phyloP scores from a whole-genome alignment of 2,329 filamentous ascomycete genomes.

The Colletotrichum melonis region DNA sequence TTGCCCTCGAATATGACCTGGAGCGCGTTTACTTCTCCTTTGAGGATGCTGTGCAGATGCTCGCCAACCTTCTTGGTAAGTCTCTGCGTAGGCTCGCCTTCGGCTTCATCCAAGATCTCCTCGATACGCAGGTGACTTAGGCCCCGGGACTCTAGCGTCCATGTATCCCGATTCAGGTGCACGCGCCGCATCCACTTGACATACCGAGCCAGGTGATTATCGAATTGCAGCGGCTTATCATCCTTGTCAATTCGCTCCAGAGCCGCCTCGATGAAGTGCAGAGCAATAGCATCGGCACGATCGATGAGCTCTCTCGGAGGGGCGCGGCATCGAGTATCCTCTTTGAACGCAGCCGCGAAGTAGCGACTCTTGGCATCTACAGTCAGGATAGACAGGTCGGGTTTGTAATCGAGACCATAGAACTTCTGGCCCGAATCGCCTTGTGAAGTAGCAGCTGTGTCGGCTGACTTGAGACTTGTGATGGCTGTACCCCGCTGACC shows the following conservation, averaged over 20 bases:
- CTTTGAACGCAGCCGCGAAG: neutral
- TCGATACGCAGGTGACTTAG: neutral
- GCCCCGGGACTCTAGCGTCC: neutral
- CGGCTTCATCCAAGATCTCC: neutral
- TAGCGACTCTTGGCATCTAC: neutral
- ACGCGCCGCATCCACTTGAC: slow-evolving; percentile 13
- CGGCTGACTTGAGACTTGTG: neutral
- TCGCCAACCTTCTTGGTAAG: slow-evolving; percentile 14
- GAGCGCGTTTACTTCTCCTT: neutral
- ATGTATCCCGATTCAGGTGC: neutral
- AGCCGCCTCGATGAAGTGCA: slow-evolving; percentile 12
- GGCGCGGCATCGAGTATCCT: neutral
- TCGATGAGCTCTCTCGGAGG: neutral
- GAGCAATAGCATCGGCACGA: slow-evolving; percentile 3
- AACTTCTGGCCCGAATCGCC: neutral
- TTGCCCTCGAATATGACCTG: slow-evolving; percentile 16
- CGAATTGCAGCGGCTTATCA: neutral
- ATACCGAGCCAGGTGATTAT: neutral
- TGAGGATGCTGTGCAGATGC: slow-evolving; percentile 6
- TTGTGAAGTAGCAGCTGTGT: neutral
- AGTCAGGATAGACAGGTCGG: neutral
- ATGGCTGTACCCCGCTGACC: slow-evolving; percentile 22
- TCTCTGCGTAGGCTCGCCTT: slow-evolving; percentile 2
- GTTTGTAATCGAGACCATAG: neutral
- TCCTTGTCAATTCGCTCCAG: neutral